Conservation (phyloP, 208 protist genomes). For the Trypanosoma theileri region DNA sequence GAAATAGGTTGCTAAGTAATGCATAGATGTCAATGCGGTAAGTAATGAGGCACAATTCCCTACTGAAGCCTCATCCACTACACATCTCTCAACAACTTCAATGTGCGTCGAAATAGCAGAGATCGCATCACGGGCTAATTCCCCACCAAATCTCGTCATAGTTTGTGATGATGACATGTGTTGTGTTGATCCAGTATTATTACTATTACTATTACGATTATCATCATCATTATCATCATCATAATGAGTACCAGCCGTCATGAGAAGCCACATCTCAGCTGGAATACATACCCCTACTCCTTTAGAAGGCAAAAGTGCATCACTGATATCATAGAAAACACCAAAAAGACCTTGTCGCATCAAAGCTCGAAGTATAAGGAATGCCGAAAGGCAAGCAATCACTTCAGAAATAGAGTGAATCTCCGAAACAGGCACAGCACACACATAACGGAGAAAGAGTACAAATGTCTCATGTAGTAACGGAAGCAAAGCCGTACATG, state of each 20-base stretch:
- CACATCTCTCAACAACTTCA: slow-evolving; percentile 1
- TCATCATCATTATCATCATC: slow-evolving; percentile 1
- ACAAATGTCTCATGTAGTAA: slow-evolving; percentile 39
- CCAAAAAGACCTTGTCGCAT: slow-evolving; percentile 28
- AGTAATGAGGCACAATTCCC: slow-evolving; percentile 3
- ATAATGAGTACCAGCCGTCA: not conserved
- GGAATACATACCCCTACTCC: slow-evolving; percentile 35
- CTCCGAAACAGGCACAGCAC: slow-evolving; percentile 15
- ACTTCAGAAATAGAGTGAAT: slow-evolving; percentile 20
- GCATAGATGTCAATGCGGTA: slow-evolving; percentile 21
- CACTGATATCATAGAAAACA: slow-evolving; percentile 38
- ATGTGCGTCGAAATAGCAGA: not conserved
- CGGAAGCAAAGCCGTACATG: slow-evolving; percentile 6
- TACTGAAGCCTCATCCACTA: not conserved
- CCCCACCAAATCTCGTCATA: not conserved
- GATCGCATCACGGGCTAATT: slow-evolving; percentile 17
- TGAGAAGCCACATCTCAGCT: slow-evolving; percentile 58
- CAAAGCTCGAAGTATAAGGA: slow-evolving; percentile 42
- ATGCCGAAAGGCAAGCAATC: slow-evolving; percentile 23
- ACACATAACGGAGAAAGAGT: slow-evolving; percentile 41
- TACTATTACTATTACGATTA: not conserved
- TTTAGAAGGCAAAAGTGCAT: slow-evolving; percentile 39
- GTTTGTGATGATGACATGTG: not conserved
- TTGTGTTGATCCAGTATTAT: too few relatives aligned
- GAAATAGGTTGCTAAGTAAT: slow-evolving; percentile 60